These are phyloP conservation scores for Hygrophorus pudorinus DNA, from an alignment of 768 basidiomycete genomes.

Conservation along the genomic window DNA sequence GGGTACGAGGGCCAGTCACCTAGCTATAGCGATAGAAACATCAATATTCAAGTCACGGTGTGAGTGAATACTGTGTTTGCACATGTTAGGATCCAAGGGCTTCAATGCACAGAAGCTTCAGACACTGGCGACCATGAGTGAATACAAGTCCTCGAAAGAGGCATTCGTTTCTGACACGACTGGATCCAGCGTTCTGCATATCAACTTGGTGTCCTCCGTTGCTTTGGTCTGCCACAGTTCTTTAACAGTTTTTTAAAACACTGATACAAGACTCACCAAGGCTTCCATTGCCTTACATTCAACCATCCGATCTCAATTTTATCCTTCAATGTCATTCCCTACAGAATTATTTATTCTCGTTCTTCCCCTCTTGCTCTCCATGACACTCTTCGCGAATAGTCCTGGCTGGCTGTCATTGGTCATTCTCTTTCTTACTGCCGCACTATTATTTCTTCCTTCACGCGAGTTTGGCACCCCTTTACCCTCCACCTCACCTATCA, in stretches of 20 bases:
- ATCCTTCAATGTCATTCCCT: slow-evolving; percentile 24
- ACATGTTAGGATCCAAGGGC: neutral
- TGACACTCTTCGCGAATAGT: slow-evolving; percentile 62
- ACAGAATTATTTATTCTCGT: slow-evolving; percentile 58
- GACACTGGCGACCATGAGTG: slow-evolving; percentile 1
- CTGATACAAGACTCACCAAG: slow-evolving; percentile 25
- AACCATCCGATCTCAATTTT: slow-evolving; percentile 39
- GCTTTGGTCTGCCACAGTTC: slow-evolving; percentile 44
- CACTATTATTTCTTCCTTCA: slow-evolving; percentile 34
- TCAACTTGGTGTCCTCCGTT: slow-evolving; percentile 50
- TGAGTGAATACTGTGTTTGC: no score
- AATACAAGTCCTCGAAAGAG: slow-evolving; percentile 70
- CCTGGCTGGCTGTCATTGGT: slow-evolving; percentile 43
- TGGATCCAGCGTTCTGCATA: slow-evolving; percentile 52
- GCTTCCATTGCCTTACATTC: slow-evolving; percentile 65
- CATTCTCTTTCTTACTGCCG: slow-evolving; percentile 33
- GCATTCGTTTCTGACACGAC: slow-evolving; percentile 58
- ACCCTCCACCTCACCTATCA: slow-evolving; percentile 29
- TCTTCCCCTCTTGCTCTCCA: slow-evolving; percentile 69
- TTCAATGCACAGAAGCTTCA: no score
- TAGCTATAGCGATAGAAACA: no score
- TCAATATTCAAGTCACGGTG: no score
- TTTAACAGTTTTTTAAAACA: neutral
- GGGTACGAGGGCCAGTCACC: no score
- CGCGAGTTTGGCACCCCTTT: slow-evolving; percentile 38